Evolutionary conservation across 495 filamentous ascomycete genomes (phyloP).

Genomic region (Xylaria intraflava): DNA sequence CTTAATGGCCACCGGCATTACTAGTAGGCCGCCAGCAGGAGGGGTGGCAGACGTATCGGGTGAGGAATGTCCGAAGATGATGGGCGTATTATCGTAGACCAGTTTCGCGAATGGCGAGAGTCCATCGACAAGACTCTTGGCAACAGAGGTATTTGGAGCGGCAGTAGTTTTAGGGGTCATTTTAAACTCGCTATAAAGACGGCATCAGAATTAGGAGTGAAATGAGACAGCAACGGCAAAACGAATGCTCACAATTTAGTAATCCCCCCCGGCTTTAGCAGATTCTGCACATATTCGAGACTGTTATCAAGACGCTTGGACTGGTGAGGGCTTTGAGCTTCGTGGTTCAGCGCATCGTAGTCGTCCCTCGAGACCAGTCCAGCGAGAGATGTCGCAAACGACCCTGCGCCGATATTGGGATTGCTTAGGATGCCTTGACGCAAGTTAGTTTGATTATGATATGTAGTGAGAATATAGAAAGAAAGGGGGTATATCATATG

Average conservation of each 20-base stretch:
- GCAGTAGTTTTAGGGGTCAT: conserved; percentile 26
- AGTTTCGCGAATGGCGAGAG: conserved; percentile 40
- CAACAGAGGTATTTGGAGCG: conserved; percentile 7
- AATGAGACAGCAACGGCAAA: neutral
- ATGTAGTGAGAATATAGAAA: too few relatives aligned
- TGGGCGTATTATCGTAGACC: conserved; percentile 35
- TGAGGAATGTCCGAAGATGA: conserved; percentile 30
- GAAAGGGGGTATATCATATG: too few relatives aligned
- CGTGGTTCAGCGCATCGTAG: conserved; percentile 46
- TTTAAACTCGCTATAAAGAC: conserved; percentile 60
- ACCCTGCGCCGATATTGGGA: conserved; percentile 51
- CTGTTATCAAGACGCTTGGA: conserved; percentile 41
- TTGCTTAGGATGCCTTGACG: conserved; percentile 60
- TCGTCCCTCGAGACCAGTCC: conserved; percentile 40
- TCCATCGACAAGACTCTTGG: conserved; percentile 22
- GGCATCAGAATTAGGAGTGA: conserved; percentile 12
- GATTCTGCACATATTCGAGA: conserved; percentile 61
- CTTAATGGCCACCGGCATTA: conserved; percentile 16
- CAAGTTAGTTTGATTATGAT: conserved; percentile 7
- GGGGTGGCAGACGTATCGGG: conserved; percentile 21
- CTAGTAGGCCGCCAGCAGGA: conserved; percentile 11
- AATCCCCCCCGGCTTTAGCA: conserved; percentile 59
- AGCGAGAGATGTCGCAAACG: conserved; percentile 39
- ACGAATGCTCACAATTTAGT: conserved; percentile 60
- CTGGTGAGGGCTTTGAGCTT: conserved; percentile 33